These are phyloP conservation scores for Calonectria pseudoturangicola DNA, from an alignment of 2,329 filamentous ascomycete genomes.

Conservation along the genomic window DNA sequence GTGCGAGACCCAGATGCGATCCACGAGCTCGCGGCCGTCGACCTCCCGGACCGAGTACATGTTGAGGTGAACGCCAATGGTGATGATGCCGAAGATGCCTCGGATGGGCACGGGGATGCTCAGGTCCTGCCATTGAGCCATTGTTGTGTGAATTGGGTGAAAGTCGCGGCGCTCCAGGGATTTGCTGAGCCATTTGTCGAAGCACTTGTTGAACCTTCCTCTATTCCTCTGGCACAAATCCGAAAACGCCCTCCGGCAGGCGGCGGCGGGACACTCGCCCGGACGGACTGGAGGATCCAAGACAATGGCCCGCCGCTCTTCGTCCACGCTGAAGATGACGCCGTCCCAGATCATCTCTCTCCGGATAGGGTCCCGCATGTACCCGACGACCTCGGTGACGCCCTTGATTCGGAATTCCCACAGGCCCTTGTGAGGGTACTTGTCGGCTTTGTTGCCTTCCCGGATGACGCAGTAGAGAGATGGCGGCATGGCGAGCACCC, in stretches of 20 bases:
- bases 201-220: constrained; percentile 51
- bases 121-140: constrained; percentile 47
- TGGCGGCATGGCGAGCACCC: constrained; percentile 29
- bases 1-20: constrained; percentile 59
- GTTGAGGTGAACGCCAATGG: constrained; percentile 62
- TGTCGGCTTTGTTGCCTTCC: constrained; percentile 48
- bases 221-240: constrained; percentile 54
- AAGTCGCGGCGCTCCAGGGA: constrained; percentile 48
- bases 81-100: constrained; percentile 61
- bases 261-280: constrained; percentile 35
- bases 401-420: constrained; percentile 48
- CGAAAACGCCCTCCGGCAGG: constrained; percentile 46
- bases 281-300: constrained; percentile 49
- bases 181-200: constrained; percentile 53
- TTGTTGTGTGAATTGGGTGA: constrained; percentile 56
- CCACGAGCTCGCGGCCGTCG: constrained; percentile 49
- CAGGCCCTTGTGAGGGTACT: constrained; percentile 21
- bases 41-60: constrained; percentile 56
- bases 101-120: constrained; percentile 58
- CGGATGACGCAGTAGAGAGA: constrained; percentile 46
- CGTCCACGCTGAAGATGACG: constrained; percentile 37
- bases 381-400: constrained; percentile 47
- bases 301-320: constrained; percentile 43
- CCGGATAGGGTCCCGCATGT: constrained; percentile 41
- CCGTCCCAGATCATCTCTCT: constrained; percentile 44